phyloP scores from a whole-genome alignment of 1,284 basidiomycete genomes.

The Apiotrichum laibachii region DNA sequence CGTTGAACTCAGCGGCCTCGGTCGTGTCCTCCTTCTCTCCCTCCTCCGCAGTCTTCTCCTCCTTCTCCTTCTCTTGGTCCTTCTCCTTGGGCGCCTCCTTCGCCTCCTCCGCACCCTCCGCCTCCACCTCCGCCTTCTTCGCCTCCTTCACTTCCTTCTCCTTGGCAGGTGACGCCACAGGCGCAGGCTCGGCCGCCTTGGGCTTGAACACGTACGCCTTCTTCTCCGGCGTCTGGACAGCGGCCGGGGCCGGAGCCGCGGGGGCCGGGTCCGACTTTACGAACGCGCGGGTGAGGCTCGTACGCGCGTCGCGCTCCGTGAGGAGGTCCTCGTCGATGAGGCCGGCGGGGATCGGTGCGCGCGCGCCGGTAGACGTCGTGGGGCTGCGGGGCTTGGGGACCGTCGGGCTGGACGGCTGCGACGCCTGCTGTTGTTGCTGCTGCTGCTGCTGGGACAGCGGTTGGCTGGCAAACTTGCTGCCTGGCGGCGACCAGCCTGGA shows the following conservation, averaged over 20 bases:
- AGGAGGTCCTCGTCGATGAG: conserved; percentile 47
- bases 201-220: conserved; percentile 37
- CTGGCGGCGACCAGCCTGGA: no score
- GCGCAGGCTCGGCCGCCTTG: conserved; percentile 15
- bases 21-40: no score
- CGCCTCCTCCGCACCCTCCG: neutral
- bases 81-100: neutral
- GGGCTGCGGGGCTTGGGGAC: neutral
- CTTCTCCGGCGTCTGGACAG: conserved; percentile 12
- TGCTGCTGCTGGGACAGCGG: no score
- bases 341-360: conserved; percentile 15
- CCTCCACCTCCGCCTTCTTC: conserved; percentile 5
- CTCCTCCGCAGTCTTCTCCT: no score
- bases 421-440: no score
- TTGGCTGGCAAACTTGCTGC: no score
- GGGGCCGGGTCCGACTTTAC: conserved; percentile 29
- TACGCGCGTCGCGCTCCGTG: conserved; percentile 41
- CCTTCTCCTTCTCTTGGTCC: neutral
- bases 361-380: conserved; percentile 7
- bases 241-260: neutral
- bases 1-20: no score
- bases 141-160: neutral
- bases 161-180: conserved; percentile 1
- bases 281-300: conserved; percentile 46
- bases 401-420: conserved; percentile 1